Evolutionary conservation across 164 flowering plant genomes (phyloP).

Genomic region (Kingdonia uniflora): DNA sequence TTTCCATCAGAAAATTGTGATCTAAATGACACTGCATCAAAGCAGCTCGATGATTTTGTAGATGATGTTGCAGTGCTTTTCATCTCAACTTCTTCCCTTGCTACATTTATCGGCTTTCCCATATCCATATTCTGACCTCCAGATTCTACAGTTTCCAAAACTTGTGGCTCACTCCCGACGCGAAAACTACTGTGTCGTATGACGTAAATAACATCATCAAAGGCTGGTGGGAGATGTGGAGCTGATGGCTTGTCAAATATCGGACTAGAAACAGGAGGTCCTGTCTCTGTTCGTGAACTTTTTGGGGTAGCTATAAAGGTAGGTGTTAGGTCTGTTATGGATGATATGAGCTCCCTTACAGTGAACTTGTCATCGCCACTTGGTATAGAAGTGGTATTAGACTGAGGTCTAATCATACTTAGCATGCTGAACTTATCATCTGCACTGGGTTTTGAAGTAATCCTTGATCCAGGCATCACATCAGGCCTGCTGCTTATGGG

Average conservation of each 20-base stretch:
- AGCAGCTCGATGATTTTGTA: constrained; percentile 26
- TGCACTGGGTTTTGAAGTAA: constrained; percentile 22
- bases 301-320: constrained; percentile 25
- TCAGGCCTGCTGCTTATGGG: constrained; percentile 21
- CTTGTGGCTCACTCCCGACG: constrained; percentile 64
- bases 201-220: constrained; percentile 84
- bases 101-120: constrained; percentile 57
- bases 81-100: constrained; percentile 50
- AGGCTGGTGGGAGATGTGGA: constrained; percentile 40
- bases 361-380: constrained; percentile 64
- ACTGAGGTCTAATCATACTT: constrained; percentile 8
- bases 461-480: constrained; percentile 13
- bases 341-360: constrained; percentile 47
- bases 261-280: constrained; percentile 16
- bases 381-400: constrained; percentile 21
- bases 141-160: constrained; percentile 51
- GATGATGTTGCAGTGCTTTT: constrained; percentile 23
- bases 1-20: constrained; percentile 25
- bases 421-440: constrained; percentile 52
- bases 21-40: constrained; percentile 23
- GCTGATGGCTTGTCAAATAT: constrained; percentile 28
- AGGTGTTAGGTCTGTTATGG: constrained; percentile 28
- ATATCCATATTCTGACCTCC: constrained; percentile 55
- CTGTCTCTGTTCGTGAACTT: constrained; percentile 28
- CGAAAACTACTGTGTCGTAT: constrained; percentile 81